Base-by-base conservation (phyloP, 805 yeast genomes). In the Aciculoconidium aculeatum region DNA sequence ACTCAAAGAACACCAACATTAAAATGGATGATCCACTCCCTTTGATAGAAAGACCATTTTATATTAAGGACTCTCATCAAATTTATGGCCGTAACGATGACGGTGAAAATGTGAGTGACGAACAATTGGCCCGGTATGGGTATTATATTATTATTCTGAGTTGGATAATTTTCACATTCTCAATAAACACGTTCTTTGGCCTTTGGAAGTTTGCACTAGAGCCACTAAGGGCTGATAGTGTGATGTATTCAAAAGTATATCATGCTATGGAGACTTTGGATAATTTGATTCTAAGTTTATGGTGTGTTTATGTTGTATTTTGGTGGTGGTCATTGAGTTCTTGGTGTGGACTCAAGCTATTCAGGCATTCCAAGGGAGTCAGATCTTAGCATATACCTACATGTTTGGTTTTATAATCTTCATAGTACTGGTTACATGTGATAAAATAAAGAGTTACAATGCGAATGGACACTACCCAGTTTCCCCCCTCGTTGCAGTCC, bases 401-500 rank as follows among this genome's bases (percentile, higher is more conserved):
- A n/a, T n/a, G n/a, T n/a, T n/a, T n/a, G n/a, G n/a, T n/a, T n/a
- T n/a, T n/a, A n/a, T n/a, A n/a, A n/a, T n/a, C n/a, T n/a, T n/a
- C n/a, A n/a, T n/a, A n/a, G n/a, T n/a, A n/a, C n/a, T n/a, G n/a
- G n/a, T n/a, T n/a, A n/a, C n/a, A n/a, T n/a, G n/a, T n/a, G n/a
- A n/a, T n/a, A n/a, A n/a, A n/a, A n/a, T n/a, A n/a, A n/a, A n/a
- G n/a, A n/a, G n/a, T n/a, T n/a, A n/a, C n/a, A n/a, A n/a, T n/a
- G n/a, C n/a, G n/a, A 10, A 24, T 15, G 19, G 12, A 10, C 19
- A 17, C 17, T 6, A 24, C 7, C 94, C 95, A 32, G 60, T 74
- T 51, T 88, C 97, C 1, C 95, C 95, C 43, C 96, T 63, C 0
- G 65, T 37, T n/a, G 58, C 48, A 1, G 81, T 80, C 97, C 96